These are phyloP conservation scores for Schwanniomyces yamadae DNA, from an alignment of 805 yeast species.

Conservation along the genomic window DNA sequence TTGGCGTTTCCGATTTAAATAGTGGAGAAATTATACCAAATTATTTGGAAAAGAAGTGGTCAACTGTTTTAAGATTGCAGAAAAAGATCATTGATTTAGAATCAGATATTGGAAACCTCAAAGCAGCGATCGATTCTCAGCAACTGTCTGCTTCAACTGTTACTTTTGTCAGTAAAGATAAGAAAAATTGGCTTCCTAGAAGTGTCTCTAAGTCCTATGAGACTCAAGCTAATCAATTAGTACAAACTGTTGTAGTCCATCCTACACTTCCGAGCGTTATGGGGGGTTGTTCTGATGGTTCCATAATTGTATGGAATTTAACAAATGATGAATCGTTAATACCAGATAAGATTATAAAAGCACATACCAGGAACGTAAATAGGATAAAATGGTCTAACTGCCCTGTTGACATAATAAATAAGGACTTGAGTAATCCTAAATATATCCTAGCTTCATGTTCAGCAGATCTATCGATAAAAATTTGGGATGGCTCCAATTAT, in stretches of 20 bases:
- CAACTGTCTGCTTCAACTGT: constrained; percentile 7
- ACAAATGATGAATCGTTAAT: constrained; percentile 53
- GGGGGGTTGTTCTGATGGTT: constrained; percentile 71
- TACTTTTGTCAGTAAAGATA: constrained; percentile 20
- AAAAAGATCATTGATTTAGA: constrained; percentile 71
- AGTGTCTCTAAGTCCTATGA: constrained; percentile 41
- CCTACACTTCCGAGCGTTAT: constrained; percentile 67
- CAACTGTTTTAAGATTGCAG: constrained; percentile 78
- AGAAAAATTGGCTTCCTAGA: constrained; percentile 64
- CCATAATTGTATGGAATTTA: constrained; percentile 68
- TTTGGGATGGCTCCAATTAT: constrained; percentile 64
- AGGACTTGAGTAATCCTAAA: constrained; percentile 12
- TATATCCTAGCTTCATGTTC: constrained; percentile 50
- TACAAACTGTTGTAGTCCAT: constrained; percentile 68
- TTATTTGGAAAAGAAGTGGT: constrained; percentile 79
- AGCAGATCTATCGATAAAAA: constrained; percentile 55
- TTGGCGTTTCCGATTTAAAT: constrained; percentile 17
- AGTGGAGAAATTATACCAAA: constrained; percentile 32
- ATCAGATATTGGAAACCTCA: constrained; percentile 48
- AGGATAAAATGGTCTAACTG: constrained; percentile 50
- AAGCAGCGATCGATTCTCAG: constrained; percentile 42
- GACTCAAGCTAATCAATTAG: constrained; percentile 55
- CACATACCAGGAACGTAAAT: constrained; percentile 73
- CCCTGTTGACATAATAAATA: constrained; percentile 32
- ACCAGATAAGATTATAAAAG: constrained; percentile 61